A percentile compares a stretch with the other conserved stretches of the same genome.
These are phyloP conservation scores for Saccharomycopsis oosterbeekiorum DNA, from an alignment of 805 yeast genomes.

Conservation along the genomic window DNA sequence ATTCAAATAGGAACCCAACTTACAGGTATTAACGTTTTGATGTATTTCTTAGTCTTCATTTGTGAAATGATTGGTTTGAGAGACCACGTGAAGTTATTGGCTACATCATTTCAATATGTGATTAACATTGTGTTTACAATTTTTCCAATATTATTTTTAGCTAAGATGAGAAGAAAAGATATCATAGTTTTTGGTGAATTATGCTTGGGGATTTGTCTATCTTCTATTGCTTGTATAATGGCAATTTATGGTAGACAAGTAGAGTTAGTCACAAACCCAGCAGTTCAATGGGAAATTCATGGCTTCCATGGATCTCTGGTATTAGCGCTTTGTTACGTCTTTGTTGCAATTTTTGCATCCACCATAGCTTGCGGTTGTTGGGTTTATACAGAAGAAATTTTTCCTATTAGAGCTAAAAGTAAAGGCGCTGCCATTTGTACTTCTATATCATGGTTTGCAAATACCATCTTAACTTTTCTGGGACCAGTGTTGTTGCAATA, in stretches of 20 bases:
- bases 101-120: slow-evolving; percentile 33
- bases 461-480: slow-evolving; percentile 29
- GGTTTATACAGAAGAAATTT: slow-evolving; percentile 41
- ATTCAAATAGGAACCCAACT: slow-evolving; percentile 36
- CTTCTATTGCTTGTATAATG: slow-evolving; percentile 30
- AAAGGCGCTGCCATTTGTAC: slow-evolving; percentile 39
- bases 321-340: slow-evolving; percentile 35
- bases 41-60: slow-evolving; percentile 36
- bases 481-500: slow-evolving; percentile 31
- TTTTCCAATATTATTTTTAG: slow-evolving; percentile 35
- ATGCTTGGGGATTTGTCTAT: slow-evolving; percentile 29
- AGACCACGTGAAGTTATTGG: slow-evolving; percentile 26
- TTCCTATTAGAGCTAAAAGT: slow-evolving; percentile 35
- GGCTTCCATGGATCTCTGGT: slow-evolving; percentile 33
- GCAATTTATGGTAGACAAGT: slow-evolving; percentile 27
- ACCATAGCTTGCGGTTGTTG: slow-evolving; percentile 38
- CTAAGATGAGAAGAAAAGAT: slow-evolving; percentile 38
- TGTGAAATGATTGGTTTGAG: slow-evolving; percentile 39
- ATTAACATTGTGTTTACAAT: slow-evolving; percentile 33
- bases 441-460: slow-evolving; percentile 36
- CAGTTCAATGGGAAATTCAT: slow-evolving; percentile 28
- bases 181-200: slow-evolving; percentile 34
- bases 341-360: slow-evolving; percentile 38
- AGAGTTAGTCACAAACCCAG: slow-evolving; percentile 27
- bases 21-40: slow-evolving; percentile 35